phyloP scores from a whole-genome alignment of 2,329 filamentous ascomycete species.

The Diaporthe citrichinensis region DNA sequence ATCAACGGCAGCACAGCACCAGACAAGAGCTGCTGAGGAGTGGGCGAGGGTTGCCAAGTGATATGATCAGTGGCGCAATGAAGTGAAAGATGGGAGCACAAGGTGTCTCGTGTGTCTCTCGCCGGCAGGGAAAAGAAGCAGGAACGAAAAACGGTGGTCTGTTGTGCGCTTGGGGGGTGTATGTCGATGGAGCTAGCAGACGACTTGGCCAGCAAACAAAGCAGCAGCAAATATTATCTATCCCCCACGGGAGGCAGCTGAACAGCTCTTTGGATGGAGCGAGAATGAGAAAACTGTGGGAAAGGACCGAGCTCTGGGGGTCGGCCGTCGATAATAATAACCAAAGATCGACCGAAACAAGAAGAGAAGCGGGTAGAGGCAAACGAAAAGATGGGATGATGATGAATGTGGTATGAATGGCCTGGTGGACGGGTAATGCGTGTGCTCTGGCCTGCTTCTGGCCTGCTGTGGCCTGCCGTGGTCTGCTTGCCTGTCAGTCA shows the following conservation, averaged over 20 bases:
- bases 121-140: background rate
- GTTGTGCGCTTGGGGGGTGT: background rate
- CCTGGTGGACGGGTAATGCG: background rate
- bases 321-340: conserved; percentile 25
- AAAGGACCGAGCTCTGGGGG: conserved; percentile 12
- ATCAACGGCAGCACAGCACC: conserved; percentile 28
- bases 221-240: conserved; percentile 20
- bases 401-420: conserved; percentile 4
- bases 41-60: conserved; percentile 12
- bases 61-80: conserved; percentile 27
- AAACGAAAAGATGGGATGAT: conserved; percentile 18
- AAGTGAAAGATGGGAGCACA: conserved; percentile 15
- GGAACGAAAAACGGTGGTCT: background rate
- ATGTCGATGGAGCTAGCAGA: conserved; percentile 12
- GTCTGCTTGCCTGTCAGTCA: background rate
- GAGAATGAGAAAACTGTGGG: conserved; percentile 3
- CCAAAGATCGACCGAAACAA: conserved; percentile 7
- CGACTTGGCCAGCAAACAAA: conserved; percentile 26
- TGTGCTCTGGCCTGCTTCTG: conserved; percentile 2
- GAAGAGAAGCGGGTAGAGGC: conserved; percentile 24
- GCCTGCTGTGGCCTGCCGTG: conserved; percentile 1
- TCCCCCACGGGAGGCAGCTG: background rate
- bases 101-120: background rate
- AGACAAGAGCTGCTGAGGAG: conserved; percentile 4
- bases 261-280: background rate